Evolutionary conservation across 129 eudicot genomes (phyloP).

Genomic region (Heracleum sosnowskyi): DNA sequence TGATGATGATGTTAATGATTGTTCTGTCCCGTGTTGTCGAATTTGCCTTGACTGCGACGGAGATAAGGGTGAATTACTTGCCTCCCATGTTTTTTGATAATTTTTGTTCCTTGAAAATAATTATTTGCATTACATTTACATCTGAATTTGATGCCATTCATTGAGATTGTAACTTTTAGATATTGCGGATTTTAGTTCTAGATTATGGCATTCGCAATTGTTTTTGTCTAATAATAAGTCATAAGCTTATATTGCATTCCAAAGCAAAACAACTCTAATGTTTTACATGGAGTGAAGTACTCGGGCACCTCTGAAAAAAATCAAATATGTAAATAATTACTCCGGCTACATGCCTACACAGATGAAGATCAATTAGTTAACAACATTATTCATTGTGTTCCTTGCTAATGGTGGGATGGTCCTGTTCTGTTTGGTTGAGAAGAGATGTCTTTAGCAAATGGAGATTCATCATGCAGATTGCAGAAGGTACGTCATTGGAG

Average conservation of each 20-base stretch:
- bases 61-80: conserved; percentile 7
- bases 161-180: neutral
- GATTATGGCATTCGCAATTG: neutral
- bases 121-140: neutral
- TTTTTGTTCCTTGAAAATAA: neutral
- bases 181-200: neutral
- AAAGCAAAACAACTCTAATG: no score
- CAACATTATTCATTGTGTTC: neutral
- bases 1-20: neutral
- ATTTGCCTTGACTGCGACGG: conserved; percentile 10
- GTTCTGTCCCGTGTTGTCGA: conserved; percentile 11
- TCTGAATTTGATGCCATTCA: neutral
- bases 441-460: neutral
- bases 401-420: neutral
- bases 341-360: neutral
- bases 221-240: neutral
- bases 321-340: no score
- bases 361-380: neutral
- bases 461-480: neutral
- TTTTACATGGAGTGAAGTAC: no score
- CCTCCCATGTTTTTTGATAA: neutral
- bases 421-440: neutral
- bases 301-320: no score
- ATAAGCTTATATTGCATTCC: no score
- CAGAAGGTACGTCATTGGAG: neutral